Percentiles rank a stretch among this genome's conserved stretches.
These are phyloP conservation scores for Colletotrichum eremochloae DNA, from an alignment of 2,329 filamentous ascomycete species.

Conservation along the genomic window DNA sequence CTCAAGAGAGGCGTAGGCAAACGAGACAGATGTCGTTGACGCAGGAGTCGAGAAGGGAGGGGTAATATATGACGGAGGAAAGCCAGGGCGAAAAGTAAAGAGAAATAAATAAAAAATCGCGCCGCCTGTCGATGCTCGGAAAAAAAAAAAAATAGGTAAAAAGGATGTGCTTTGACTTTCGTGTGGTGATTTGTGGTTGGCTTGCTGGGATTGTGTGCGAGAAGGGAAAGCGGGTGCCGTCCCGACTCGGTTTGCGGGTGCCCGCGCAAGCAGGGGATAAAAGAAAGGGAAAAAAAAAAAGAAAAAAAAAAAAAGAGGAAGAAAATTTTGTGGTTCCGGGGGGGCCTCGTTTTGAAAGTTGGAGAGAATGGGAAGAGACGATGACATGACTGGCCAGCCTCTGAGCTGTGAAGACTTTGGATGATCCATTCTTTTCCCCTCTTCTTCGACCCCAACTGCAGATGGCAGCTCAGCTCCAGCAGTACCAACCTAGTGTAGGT, in stretches of 20 bases:
- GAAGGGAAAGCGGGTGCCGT: not conserved
- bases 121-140: not conserved
- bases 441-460: not conserved
- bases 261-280: not conserved
- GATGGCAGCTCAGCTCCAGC: not conserved
- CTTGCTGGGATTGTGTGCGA: slow-evolving; percentile 4
- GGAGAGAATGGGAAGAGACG: not conserved
- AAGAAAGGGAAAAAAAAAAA: not conserved
- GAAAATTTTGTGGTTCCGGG: slow-evolving; percentile 39
- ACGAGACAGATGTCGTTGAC: slow-evolving; percentile 15
- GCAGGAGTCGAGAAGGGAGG: slow-evolving; percentile 17
- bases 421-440: not conserved
- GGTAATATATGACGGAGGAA: slow-evolving; percentile 35
- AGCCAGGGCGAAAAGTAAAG: slow-evolving; percentile 20
- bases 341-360: slow-evolving; percentile 38
- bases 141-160: not conserved
- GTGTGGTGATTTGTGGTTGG: slow-evolving; percentile 8
- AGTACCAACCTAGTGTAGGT: no score
- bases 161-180: slow-evolving; percentile 12
- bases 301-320: slow-evolving; percentile 5
- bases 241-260: not conserved
- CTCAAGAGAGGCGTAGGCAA: slow-evolving; percentile 30
- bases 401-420: not conserved
- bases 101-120: not conserved
- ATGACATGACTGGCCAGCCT: slow-evolving; percentile 1